Conservation (phyloP, 768 basidiomycete species). For the Lyophyllum shimeji region DNA sequence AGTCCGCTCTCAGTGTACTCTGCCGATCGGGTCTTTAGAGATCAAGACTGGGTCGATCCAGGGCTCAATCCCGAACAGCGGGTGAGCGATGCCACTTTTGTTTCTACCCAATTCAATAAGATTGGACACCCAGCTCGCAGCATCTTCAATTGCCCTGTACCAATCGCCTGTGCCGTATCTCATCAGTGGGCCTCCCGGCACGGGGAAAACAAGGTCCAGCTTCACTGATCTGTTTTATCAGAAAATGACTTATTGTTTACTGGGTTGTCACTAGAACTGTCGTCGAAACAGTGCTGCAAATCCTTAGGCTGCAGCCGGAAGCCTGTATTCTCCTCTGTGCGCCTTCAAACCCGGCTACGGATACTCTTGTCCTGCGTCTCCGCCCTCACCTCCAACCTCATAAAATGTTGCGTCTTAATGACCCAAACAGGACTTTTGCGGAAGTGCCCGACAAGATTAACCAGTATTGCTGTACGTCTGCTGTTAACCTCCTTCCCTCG, state of each 20-base stretch:
- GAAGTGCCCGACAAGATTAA: constrained; percentile 45
- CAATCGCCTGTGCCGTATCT: constrained; percentile 47
- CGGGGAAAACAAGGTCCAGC: constrained; percentile 49
- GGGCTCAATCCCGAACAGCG: constrained; percentile 48
- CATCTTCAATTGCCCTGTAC: constrained; percentile 39
- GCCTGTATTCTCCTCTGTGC: constrained; percentile 50
- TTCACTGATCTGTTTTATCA: background rate
- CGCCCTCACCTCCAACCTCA: constrained; percentile 35
- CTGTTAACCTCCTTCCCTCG: background rate
- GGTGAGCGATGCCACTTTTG: constrained; percentile 22
- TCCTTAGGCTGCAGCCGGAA: constrained; percentile 45
- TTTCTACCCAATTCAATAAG: background rate
- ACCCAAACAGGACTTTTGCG: constrained; percentile 48
- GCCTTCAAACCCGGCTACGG: constrained; percentile 51
- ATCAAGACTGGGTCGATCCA: constrained; percentile 41
- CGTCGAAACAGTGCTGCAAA: constrained; percentile 48
- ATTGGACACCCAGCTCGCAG: constrained; percentile 34
- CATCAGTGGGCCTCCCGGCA: constrained; percentile 51
- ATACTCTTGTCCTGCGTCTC: constrained; percentile 44
- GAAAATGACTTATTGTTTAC: background rate
- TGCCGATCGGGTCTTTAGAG: constrained; percentile 25
- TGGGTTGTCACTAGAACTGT: constrained; percentile 38
- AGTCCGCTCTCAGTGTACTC: constrained; percentile 18
- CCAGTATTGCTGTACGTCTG: constrained; percentile 45
- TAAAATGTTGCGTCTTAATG: constrained; percentile 49